phyloP scores from a whole-genome alignment of 345 rosid genomes.

The Citrus reticulata region DNA sequence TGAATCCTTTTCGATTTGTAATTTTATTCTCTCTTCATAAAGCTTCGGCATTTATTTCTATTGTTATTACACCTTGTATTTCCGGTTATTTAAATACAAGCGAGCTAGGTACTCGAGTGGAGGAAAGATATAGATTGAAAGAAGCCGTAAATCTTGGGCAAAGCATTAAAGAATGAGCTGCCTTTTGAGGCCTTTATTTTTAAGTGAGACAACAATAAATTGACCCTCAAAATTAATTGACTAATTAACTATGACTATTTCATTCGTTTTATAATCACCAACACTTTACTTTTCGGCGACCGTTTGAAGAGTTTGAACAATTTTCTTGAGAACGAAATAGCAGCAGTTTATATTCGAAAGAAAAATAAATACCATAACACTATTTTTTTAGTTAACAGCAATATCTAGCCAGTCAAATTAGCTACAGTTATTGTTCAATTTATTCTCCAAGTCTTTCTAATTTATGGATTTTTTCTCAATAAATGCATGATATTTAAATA shows the following conservation, averaged over 20 bases:
- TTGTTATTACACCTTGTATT: background rate
- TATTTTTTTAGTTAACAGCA: too few species aligned
- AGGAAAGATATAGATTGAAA: background rate
- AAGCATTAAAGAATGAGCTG: background rate
- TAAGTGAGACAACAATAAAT: conserved; percentile 1
- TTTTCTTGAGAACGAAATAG: background rate
- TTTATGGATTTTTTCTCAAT: too few species aligned
- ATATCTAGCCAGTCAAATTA: background rate
- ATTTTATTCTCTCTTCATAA: too few species aligned
- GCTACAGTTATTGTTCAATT: background rate
- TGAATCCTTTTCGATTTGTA: too few species aligned
- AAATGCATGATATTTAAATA: background rate
- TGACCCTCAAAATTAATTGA: background rate
- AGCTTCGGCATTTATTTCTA: background rate
- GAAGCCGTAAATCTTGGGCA: conserved; percentile 4
- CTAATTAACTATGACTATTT: background rate
- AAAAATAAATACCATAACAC: too few species aligned
- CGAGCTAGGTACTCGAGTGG: background rate
- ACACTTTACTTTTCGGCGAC: background rate
- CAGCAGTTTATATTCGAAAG: background rate
- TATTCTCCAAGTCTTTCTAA: too few species aligned
- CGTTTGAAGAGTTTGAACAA: background rate
- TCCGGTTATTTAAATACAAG: background rate
- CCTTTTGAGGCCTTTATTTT: background rate
- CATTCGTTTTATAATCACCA: conserved; percentile 1